phyloP scores from a whole-genome alignment of 23 red algal genomes.

The Gracilaria gracilis region DNA sequence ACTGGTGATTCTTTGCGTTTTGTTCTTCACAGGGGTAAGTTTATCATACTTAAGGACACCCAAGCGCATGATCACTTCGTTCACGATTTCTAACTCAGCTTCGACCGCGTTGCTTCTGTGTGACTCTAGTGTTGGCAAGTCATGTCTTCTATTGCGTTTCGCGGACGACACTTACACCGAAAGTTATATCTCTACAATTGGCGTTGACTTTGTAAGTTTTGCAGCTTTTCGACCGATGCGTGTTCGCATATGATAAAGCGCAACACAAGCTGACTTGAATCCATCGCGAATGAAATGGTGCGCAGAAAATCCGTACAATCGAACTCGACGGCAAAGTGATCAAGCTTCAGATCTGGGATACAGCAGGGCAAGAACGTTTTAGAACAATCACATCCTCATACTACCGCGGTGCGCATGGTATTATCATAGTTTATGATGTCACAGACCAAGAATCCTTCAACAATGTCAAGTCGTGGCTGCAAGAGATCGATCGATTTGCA shows the following conservation, averaged over 20 bases:
- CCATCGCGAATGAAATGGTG: not conserved
- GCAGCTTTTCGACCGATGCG: not conserved
- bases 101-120: not conserved
- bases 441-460: conserved; percentile 98
- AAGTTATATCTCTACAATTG: conserved; percentile 98
- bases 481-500: conserved; percentile 95
- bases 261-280: not conserved
- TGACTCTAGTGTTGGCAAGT: conserved; percentile 77
- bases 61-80: not conserved
- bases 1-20: not conserved
- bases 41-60: not conserved
- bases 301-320: conserved; percentile 98
- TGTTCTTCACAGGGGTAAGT: conserved; percentile 23
- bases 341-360: conserved; percentile 99
- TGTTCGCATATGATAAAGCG: not conserved
- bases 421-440: conserved; percentile 99
- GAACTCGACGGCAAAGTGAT: conserved; percentile 97
- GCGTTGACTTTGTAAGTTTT: conserved; percentile 98
- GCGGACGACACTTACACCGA: conserved; percentile 96
- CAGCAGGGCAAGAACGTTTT: conserved; percentile 99
- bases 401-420: conserved; percentile 99
- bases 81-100: not conserved
- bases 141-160: conserved; percentile 95
- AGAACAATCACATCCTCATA: conserved; percentile 99
- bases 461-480: conserved; percentile 97